Evolutionary conservation across 768 basidiomycete genomes (phyloP), one percentile per base, ranked within the genome.

Genomic region (Macrolepiota dolichaula): DNA sequence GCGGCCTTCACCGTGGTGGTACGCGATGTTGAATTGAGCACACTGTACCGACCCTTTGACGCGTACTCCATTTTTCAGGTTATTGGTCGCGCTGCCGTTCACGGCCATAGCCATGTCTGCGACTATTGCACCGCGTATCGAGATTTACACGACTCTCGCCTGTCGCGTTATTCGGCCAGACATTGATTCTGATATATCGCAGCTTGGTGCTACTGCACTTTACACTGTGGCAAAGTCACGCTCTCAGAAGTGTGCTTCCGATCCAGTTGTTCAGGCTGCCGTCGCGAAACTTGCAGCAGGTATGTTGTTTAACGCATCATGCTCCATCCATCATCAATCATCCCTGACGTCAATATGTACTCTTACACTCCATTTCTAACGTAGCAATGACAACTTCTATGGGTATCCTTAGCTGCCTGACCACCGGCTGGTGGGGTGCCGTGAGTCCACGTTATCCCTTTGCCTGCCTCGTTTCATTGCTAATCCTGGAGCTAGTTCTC

Each of bases 371-470:
- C 27, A 22, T 60, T 4, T 19, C 38, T 24, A 29, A 35, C 55
- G 5, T 65, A 92, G 89, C 81, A 22, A 86, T 91, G 69, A 72
- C 83, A 0, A 77, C 86, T 2, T 76, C 81, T 9, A 85, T 84
- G 75, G 94, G 94, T 9, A 71, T 92, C 54, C 75, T 96, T 36
- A 81, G 85, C 35, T 90, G 91, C 63, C 68, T 95, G 36, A 94
- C 92, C 2, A 87, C 88, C 12, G 91, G 84, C 2, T 95, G 87
- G 84, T 96, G 94, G 94, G 89, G 90, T 58, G 81, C 87, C 56
- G 89, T 90, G 72, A 71, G 87, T 77, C 3, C 47, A 50, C 47
- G 15, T 19, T 19, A 11, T 49, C 12, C 42, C 2, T 24, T 35
- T 36, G 17, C 22, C 11, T 36, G 5, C 17, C 37, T 47, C 52